phyloP scores from a whole-genome alignment of 306 rosid species.

The Alnus glutinosa region DNA sequence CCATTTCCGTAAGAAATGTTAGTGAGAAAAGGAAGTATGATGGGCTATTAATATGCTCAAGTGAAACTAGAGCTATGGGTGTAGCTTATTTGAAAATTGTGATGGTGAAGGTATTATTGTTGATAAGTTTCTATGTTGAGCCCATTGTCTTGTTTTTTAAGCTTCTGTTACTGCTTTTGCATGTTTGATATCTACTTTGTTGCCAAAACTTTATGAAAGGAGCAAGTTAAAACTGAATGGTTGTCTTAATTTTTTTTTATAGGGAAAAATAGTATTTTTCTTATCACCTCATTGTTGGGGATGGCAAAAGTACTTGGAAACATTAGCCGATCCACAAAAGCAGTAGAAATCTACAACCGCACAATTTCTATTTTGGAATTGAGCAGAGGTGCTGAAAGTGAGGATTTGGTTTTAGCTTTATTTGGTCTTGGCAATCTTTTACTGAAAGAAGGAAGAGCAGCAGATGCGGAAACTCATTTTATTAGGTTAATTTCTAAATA shows the following conservation, averaged over 20 bases:
- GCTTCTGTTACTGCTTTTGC: background rate
- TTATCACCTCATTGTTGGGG: conserved; percentile 73
- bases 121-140: background rate
- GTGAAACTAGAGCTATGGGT: background rate
- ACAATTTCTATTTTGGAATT: conserved; percentile 67
- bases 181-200: background rate
- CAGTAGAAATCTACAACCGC: conserved; percentile 56
- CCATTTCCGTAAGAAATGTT: background rate
- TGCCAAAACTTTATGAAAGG: background rate
- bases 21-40: background rate
- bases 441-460: conserved; percentile 70
- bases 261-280: conserved; percentile 63
- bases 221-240: background rate
- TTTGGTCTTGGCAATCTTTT: conserved; percentile 75
- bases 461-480: conserved; percentile 76
- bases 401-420: conserved; percentile 78
- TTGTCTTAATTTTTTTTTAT: conserved; percentile 27
- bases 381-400: conserved; percentile 64
- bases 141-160: background rate
- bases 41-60: background rate
- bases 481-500: conserved; percentile 50
- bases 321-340: conserved; percentile 62
- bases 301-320: conserved; percentile 72
- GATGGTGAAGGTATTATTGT: background rate
- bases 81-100: background rate